Conservation (phyloP, 1,139 yeast species). For the Suhomyces kunorum region DNA sequence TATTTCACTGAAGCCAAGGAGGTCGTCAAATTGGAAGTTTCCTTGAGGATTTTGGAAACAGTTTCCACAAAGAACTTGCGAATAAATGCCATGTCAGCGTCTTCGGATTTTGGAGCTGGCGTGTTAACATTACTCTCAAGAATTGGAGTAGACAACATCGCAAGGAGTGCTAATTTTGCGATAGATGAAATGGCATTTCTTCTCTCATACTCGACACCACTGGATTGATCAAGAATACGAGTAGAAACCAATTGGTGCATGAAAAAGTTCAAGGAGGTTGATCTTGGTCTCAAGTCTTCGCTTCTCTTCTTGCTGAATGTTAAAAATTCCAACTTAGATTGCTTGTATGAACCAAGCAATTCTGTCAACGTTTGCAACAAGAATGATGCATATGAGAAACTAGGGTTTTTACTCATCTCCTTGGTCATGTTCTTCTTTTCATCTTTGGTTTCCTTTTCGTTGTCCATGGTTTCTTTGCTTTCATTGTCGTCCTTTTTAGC, state of each 20-base stretch:
- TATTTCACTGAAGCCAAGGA: slow-evolving; percentile 43
- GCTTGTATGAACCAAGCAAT: slow-evolving; percentile 73
- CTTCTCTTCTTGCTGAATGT: slow-evolving; percentile 63
- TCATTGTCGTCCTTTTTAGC: slow-evolving; percentile 16
- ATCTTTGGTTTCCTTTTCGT: slow-evolving; percentile 18
- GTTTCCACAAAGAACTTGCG: slow-evolving; percentile 75
- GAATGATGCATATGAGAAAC: slow-evolving; percentile 67
- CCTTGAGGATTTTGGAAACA: slow-evolving; percentile 62
- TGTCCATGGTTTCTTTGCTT: slow-evolving; percentile 6
- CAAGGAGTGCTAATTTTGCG: slow-evolving; percentile 55
- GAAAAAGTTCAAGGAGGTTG: slow-evolving; percentile 75
- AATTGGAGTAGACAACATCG: slow-evolving; percentile 54
- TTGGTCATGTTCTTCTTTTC: slow-evolving; percentile 19
- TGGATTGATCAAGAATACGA: slow-evolving; percentile 38
- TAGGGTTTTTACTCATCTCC: slow-evolving; percentile 41
- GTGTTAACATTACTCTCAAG: background rate
- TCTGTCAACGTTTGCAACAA: slow-evolving; percentile 71
- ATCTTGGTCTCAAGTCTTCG: slow-evolving; percentile 53
- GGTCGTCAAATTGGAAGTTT: slow-evolving; percentile 32
- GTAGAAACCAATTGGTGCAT: slow-evolving; percentile 74
- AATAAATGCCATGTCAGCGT: slow-evolving; percentile 69
- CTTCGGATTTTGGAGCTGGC: slow-evolving; percentile 51
- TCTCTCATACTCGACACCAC: slow-evolving; percentile 35
- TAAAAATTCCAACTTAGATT: slow-evolving; percentile 78
- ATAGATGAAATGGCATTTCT: slow-evolving; percentile 48